Percentiles rank a stretch among this genome's conserved stretches.
These are phyloP conservation scores for Meyerozyma elateridarum DNA, from an alignment of 1,139 yeast genomes.

Conservation along the genomic window DNA sequence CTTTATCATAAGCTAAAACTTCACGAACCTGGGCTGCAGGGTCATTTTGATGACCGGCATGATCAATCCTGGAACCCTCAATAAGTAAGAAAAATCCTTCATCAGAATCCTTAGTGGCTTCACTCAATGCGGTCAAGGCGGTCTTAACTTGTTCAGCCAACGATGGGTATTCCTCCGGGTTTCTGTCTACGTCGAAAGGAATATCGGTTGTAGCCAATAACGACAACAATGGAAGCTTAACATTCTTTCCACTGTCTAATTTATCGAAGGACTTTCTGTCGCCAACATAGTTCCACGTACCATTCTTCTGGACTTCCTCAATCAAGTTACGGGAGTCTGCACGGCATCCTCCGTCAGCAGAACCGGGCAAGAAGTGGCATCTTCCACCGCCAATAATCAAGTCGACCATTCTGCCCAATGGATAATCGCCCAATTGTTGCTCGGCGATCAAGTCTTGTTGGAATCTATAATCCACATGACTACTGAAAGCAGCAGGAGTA, in stretches of 20 bases:
- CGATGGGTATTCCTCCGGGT: slow-evolving; percentile 18
- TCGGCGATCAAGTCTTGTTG: slow-evolving; percentile 26
- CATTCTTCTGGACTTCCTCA: slow-evolving; percentile 16
- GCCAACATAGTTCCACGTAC: slow-evolving; percentile 22
- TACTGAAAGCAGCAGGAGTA: slow-evolving; percentile 24
- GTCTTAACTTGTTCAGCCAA: slow-evolving; percentile 22
- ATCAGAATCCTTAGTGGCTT: slow-evolving; percentile 22
- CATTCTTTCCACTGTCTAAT: slow-evolving; percentile 19
- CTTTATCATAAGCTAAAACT: slow-evolving; percentile 35
- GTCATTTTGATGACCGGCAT: slow-evolving; percentile 27
- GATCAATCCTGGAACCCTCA: slow-evolving; percentile 26
- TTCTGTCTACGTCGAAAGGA: slow-evolving; percentile 25
- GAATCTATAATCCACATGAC: slow-evolving; percentile 22
- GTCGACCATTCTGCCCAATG: slow-evolving; percentile 23
- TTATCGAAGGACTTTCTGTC: slow-evolving; percentile 17
- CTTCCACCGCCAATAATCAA: slow-evolving; percentile 27
- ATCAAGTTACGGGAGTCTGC: slow-evolving; percentile 21
- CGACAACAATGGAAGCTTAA: slow-evolving; percentile 22
- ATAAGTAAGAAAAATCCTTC: slow-evolving; percentile 24
- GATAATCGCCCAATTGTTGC: slow-evolving; percentile 24
- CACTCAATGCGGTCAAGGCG: slow-evolving; percentile 21
- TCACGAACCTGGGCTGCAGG: slow-evolving; percentile 37
- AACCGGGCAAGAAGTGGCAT: slow-evolving; percentile 21
- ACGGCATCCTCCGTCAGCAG: slow-evolving; percentile 19
- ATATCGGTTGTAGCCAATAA: slow-evolving; percentile 23